Evolutionary conservation across 2,329 filamentous ascomycete genomes (phyloP), one percentile per base, ranked within the genome.

Genomic region (Talaromyces atroroseus): DNA sequence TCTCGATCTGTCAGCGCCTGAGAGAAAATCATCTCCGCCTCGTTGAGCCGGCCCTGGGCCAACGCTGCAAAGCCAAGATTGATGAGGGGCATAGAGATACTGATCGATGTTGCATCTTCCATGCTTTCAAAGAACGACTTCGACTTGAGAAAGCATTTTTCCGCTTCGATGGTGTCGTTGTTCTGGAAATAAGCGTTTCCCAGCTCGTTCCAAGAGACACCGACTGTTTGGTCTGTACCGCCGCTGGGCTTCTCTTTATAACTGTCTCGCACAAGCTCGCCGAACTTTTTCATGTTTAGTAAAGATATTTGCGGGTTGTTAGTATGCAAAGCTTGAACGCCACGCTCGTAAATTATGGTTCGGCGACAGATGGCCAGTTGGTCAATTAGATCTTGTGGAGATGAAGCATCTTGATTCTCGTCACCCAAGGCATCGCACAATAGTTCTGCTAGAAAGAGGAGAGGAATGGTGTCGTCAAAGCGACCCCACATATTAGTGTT

Each of bases 181-280:
- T 47, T 53, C 51, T 46, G 42, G 26, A 53, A 18, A 45, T 53
- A 53, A 16, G 51, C 51, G 20, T 53, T 53, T 3, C 42, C 51
- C 11, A 53, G 42, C 42, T 53, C 51, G 29, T 53, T 53, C 51
- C 51, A 53, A 14, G 51, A 53, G 26, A 53, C 51, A 36, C 24
- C 51, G 36, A 53, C 12, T n/a, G 40, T 47, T 34, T 36, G 26
- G 29, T 53, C 29, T 47, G 42, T 47, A 21, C 40, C 20, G 14
- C 20, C n/a, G n/a, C n/a, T n/a, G 32, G 50, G 24, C 2, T 53
- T 38, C 14, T 45, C 18, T 49, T 34, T 4, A 49, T 36, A 38
- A 21, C 8, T 49, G 18, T 49, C 18, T 3, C 29, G 29, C 29
- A 38, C 47, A 49, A 49, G 5, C 47, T 36, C 8, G 47, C 18